Percentiles rank a stretch among this genome's conserved stretches.
Conservation (phyloP, 345 rosid species). For the rapeseed (Brassica napus) region DNA sequence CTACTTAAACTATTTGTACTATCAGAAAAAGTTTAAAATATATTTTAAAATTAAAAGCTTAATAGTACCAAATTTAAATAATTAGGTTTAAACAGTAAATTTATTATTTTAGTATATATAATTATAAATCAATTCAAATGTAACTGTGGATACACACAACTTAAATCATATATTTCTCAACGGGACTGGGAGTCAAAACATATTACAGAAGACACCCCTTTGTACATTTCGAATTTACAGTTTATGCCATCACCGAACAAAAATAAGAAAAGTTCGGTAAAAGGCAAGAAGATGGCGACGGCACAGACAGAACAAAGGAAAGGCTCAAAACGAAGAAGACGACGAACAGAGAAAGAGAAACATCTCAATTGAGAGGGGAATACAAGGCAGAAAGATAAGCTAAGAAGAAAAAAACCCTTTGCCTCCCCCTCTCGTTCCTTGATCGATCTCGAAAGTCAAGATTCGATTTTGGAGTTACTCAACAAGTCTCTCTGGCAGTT, state of each 20-base stretch:
- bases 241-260: slow-evolving; percentile 50
- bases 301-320: background rate
- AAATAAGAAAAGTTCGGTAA: slow-evolving; percentile 35
- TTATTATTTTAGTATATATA: no score
- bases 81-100: no score
- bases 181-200: no score
- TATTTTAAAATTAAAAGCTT: no score
- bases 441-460: slow-evolving; percentile 5
- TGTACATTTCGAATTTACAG: slow-evolving; percentile 45
- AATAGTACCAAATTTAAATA: no score
- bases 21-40: no score
- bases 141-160: no score
- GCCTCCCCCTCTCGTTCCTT: background rate
- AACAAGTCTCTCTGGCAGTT: slow-evolving; percentile 11
- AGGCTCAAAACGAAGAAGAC: slow-evolving; percentile 23
- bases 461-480: slow-evolving; percentile 8
- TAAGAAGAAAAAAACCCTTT: background rate
- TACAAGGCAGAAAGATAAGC: background rate
- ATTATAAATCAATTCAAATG: no score
- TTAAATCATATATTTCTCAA: no score
- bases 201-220: background rate
- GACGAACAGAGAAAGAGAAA: slow-evolving; percentile 12
- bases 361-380: background rate
- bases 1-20: background rate
- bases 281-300: slow-evolving; percentile 35